Percentiles rank a stretch among this genome's conserved stretches.
Conservation (phyloP, 345 rosid genomes). For the Diplotaxis tenuifolia region DNA sequence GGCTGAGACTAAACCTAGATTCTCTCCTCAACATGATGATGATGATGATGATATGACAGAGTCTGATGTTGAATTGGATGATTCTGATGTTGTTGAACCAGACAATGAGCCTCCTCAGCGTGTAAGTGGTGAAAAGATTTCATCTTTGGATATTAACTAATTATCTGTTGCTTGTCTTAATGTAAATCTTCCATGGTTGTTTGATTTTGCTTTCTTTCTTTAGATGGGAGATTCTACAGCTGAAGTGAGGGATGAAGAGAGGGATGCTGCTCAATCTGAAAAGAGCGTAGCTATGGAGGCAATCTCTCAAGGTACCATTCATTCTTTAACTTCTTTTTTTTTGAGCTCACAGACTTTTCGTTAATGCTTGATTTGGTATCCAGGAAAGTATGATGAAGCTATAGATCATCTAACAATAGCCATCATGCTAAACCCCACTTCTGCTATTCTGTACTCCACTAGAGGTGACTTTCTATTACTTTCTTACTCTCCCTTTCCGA, state of each 20-base stretch:
- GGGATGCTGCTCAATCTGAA: conserved; percentile 62
- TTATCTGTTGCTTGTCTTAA: not conserved
- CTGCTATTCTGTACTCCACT: conserved; percentile 74
- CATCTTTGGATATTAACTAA: not conserved
- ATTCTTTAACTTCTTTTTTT: not conserved
- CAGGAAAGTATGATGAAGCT: conserved; percentile 64
- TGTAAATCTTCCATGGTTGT: not conserved
- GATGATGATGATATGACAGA: conserved; percentile 56
- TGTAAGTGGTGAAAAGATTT: conserved; percentile 36
- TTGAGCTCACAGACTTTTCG: not conserved
- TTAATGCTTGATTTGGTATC: conserved; percentile 22
- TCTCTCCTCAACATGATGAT: conserved; percentile 38
- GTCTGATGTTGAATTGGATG: conserved; percentile 79
- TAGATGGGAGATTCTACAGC: conserved; percentile 72
- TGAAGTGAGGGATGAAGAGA: conserved; percentile 69
- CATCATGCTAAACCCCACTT: conserved; percentile 66
- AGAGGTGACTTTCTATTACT: conserved; percentile 48
- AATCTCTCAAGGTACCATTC: conserved; percentile 55
- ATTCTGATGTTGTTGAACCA: conserved; percentile 61
- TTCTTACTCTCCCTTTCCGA: not conserved
- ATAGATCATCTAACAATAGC: conserved; percentile 65
- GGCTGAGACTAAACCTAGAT: conserved; percentile 40
- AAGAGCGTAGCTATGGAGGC: conserved; percentile 63
- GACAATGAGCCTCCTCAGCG: conserved; percentile 71
- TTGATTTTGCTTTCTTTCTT: conserved; percentile 23